A percentile compares a stretch with the other conserved stretches of the same genome.
Conservation (phyloP, 108 stramenopile genomes). For the Asterionellopsis glacialis region DNA sequence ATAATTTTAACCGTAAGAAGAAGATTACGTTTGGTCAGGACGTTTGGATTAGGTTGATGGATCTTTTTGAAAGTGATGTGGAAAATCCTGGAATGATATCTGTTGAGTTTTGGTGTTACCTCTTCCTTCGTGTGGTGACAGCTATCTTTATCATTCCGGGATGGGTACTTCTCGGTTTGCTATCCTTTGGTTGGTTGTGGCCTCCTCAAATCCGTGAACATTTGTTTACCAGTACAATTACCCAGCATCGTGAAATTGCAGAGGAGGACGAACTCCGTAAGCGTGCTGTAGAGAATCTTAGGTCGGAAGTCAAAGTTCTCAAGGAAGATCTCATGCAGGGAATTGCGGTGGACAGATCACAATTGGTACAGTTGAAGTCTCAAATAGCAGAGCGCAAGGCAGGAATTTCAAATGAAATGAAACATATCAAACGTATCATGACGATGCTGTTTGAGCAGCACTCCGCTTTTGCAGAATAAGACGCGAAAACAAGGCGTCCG, state of each 20-base stretch:
- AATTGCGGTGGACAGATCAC: constrained; percentile 38
- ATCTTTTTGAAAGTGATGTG: constrained; percentile 34
- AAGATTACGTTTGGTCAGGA: constrained; percentile 7
- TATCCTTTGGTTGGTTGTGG: constrained; percentile 43
- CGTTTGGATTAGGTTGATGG: constrained; percentile 33
- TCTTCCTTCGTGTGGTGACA: constrained; percentile 22
- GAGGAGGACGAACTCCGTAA: constrained; percentile 42
- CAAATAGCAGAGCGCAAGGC: constrained; percentile 37
- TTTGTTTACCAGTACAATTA: constrained; percentile 36
- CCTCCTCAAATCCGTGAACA: constrained; percentile 43
- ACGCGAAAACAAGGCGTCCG: no score
- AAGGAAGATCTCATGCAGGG: constrained; percentile 36
- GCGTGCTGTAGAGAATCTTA: constrained; percentile 35
- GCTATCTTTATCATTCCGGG: constrained; percentile 35
- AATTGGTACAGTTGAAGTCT: constrained; percentile 47
- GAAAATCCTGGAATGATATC: constrained; percentile 23
- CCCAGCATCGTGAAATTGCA: constrained; percentile 41
- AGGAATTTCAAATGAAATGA: constrained; percentile 62
- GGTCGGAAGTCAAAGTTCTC: constrained; percentile 26
- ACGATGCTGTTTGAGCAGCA: constrained; percentile 62
- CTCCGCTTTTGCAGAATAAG: constrained; percentile 7
- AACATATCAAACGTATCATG: constrained; percentile 51
- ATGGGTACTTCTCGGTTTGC: constrained; percentile 39
- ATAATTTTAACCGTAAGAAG: constrained; percentile 13
- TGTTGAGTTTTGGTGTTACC: constrained; percentile 41